Base-by-base conservation (phyloP, 805 yeast genomes). In the Blastobotrys parvus region DNA sequence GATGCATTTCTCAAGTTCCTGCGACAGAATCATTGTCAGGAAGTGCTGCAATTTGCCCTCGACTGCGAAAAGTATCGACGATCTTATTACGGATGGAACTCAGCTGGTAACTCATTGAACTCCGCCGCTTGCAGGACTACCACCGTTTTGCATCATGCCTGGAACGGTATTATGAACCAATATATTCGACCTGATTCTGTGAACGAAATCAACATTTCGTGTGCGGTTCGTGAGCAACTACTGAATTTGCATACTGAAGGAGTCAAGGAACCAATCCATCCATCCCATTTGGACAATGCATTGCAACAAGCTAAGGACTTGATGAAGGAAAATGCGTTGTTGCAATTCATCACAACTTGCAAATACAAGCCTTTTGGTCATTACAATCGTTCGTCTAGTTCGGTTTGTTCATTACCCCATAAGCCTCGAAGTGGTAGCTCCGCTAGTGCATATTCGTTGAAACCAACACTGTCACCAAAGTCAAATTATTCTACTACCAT, bases 201-300 rank as follows among this genome's bases (percentile, higher is more conserved):
- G 11, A 47, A 56, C 16, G 64, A 61, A 45, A 45, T 61, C 29
- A 61, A 61, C 27, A 44, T 61, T 23, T 59, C 65, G 3, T 49
- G 49, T 21, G 47, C 41, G 11, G 47, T 56, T 17, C 51, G 63
- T n/a, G 53, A 52, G 22, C 47, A 41, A 15, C 44, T 61, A n/a
- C 19, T 48, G 17, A 32, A 19, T 10, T 25, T 33, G 7, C 38
- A 45, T 13, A 30, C 42, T 20, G 39, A 20, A 30, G 25, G 6
- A 17, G 38, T 35, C 38, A 36, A 18, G 8, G 40, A 34, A 32
- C 59, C 57, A 7, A 46, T 55, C 6, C 36, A 22, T 17, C 61
- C 56, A 10, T 39, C 30, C 13, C 39, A 32, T 20, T 44, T 57
- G 10, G 46, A 38, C 11, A 36, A 32, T 15, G 60, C 58, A 2